Percentiles rank a stretch among this genome's conserved stretches.
These are phyloP conservation scores for Ceratocystis alfenasii DNA, from an alignment of 2,329 filamentous ascomycete genomes.

Conservation along the genomic window DNA sequence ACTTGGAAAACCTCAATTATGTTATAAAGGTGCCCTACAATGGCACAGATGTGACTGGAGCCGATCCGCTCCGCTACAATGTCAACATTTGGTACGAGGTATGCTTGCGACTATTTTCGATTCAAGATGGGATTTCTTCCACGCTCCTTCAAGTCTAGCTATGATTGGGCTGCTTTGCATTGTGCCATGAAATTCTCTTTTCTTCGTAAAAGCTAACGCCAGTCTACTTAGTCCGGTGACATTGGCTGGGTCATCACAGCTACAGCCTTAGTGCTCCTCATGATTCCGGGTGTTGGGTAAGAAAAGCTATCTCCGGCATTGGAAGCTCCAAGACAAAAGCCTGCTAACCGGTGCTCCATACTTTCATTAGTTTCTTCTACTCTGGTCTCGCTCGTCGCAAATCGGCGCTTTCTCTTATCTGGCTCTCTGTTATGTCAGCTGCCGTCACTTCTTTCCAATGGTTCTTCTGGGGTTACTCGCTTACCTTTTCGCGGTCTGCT, in stretches of 20 bases:
- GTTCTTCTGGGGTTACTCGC: conserved; percentile 87
- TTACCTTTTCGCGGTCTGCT: conserved; percentile 68
- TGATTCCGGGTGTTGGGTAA: conserved; percentile 80
- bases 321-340: background rate
- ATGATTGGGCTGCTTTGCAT: background rate
- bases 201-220: background rate
- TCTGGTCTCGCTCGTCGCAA: conserved; percentile 80
- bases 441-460: conserved; percentile 81
- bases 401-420: conserved; percentile 78
- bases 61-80: conserved; percentile 54
- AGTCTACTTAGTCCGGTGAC: conserved; percentile 52
- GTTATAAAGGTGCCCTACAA: conserved; percentile 47
- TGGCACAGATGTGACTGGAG: conserved; percentile 51
- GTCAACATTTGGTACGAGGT: conserved; percentile 71
- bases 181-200: too few species aligned
- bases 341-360: background rate
- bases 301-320: conserved; percentile 26
- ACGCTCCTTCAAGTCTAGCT: background rate
- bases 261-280: conserved; percentile 73
- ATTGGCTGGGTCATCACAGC: conserved; percentile 74
- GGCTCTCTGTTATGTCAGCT: conserved; percentile 77
- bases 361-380: conserved; percentile 58
- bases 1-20: conserved; percentile 37
- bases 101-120: conserved; percentile 26
- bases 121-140: too few species aligned